A percentile compares a stretch with the other conserved stretches of the same genome.
Evolutionary conservation across 1,284 basidiomycete species (phyloP).

Genomic region (Fistulinella cinereoalba): DNA sequence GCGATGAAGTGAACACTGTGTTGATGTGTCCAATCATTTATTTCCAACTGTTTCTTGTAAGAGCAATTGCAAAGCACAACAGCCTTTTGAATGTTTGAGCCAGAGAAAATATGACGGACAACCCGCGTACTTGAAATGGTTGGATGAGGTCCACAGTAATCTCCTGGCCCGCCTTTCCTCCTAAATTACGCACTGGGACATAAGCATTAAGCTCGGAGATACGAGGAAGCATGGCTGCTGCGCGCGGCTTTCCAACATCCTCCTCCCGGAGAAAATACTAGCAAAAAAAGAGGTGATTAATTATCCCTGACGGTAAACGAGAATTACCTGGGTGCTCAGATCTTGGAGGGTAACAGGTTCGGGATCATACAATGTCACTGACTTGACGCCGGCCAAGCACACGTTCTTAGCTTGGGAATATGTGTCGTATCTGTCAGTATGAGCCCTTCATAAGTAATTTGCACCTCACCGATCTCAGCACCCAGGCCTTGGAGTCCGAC

Average conservation of each 20-base stretch:
- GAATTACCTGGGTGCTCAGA: constrained; percentile 84
- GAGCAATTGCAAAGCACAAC: constrained; percentile 86
- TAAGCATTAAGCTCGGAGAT: constrained; percentile 96
- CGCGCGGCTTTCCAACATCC: constrained; percentile 88
- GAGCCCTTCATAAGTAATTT: constrained; percentile 5
- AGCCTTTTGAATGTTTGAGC: constrained; percentile 50
- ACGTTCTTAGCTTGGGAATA: constrained; percentile 86
- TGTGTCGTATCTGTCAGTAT: constrained; percentile 7
- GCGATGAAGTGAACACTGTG: constrained; percentile 92
- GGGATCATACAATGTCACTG: constrained; percentile 95
- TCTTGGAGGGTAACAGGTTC: constrained; percentile 85
- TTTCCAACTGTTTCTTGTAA: constrained; percentile 84
- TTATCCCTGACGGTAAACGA: constrained; percentile 1
- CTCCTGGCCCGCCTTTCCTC: constrained; percentile 66
- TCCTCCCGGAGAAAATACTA: constrained; percentile 93
- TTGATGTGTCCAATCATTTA: constrained; percentile 90
- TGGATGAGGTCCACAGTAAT: constrained; percentile 78
- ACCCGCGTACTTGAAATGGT: constrained; percentile 74
- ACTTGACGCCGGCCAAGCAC: constrained; percentile 95
- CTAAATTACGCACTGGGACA: constrained; percentile 85
- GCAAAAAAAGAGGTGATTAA: constrained; percentile 8
- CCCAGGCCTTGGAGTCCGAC: constrained; percentile 93
- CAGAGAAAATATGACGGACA: not conserved
- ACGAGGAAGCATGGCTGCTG: constrained; percentile 83
- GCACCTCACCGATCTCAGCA: constrained; percentile 84